Conservation (phyloP, 169 alveolate species). For the Plasmodium knowlesi region DNA sequence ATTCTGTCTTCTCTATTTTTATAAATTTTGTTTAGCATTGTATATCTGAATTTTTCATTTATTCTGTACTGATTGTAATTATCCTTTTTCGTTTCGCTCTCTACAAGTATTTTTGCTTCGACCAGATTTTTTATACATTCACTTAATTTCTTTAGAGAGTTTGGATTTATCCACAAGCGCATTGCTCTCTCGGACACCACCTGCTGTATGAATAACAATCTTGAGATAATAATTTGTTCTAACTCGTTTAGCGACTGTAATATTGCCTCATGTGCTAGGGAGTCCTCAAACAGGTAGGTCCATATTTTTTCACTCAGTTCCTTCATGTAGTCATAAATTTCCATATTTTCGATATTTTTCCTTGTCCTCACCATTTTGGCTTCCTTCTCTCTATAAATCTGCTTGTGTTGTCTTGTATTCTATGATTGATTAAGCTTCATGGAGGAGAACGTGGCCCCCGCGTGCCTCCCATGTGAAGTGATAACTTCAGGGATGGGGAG, state of each 20-base stretch:
- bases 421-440: background rate
- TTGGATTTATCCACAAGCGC: constrained; percentile 86
- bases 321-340: constrained; percentile 71
- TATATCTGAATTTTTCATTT: constrained; percentile 56
- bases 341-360: constrained; percentile 72
- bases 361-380: constrained; percentile 68
- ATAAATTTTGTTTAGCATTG: constrained; percentile 68
- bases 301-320: constrained; percentile 57
- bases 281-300: constrained; percentile 68
- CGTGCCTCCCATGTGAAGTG: background rate
- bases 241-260: constrained; percentile 84
- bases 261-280: constrained; percentile 78
- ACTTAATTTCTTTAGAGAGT: constrained; percentile 80
- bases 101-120: constrained; percentile 61
- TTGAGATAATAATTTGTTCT: constrained; percentile 82
- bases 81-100: constrained; percentile 70
- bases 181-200: constrained; percentile 89
- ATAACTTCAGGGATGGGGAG: background rate
- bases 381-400: background rate
- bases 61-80: constrained; percentile 63
- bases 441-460: background rate
- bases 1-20: constrained; percentile 28
- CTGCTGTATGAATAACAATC: constrained; percentile 85
- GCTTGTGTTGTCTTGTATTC: background rate
- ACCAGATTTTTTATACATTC: constrained; percentile 75